These are phyloP conservation scores for Jatropha curcas DNA, from an alignment of 345 rosid genomes.

Conservation along the genomic window DNA sequence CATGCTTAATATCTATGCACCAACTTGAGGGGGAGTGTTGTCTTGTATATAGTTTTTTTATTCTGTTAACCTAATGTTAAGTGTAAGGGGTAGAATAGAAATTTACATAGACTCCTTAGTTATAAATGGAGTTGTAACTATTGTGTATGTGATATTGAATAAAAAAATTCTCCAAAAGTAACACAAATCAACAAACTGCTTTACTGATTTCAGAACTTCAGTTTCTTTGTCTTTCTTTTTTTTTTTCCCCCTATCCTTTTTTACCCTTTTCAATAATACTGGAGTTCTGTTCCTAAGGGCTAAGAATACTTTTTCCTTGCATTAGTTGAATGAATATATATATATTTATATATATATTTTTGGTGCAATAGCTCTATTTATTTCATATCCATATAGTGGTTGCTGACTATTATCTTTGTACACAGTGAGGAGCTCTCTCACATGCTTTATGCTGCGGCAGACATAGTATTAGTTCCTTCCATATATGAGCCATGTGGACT, in stretches of 20 bases:
- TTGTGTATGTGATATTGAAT: too few species aligned
- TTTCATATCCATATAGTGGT: neutral
- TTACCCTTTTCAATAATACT: neutral
- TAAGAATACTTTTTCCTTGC: neutral
- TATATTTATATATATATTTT: too few species aligned
- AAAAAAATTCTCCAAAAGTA: too few species aligned
- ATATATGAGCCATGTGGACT: constrained; percentile 66
- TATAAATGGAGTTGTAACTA: too few species aligned
- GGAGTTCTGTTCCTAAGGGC: neutral
- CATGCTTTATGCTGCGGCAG: constrained; percentile 67
- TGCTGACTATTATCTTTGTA: constrained; percentile 2
- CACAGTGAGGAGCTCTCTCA: constrained; percentile 63
- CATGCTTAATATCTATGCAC: too few species aligned
- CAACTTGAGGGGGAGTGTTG: too few species aligned
- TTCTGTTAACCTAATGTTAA: too few species aligned
- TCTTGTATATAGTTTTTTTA: too few species aligned
- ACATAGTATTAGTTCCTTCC: constrained; percentile 61
- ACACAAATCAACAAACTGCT: too few species aligned
- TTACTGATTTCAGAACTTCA: neutral
- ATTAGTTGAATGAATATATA: neutral
- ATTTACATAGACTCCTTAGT: too few species aligned
- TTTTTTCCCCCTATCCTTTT: neutral
- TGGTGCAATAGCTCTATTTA: neutral
- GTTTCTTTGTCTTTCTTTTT: too few species aligned
- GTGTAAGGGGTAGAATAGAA: too few species aligned